phyloP scores from a whole-genome alignment of 306 rosid genomes.

The Potentilla sterilis region DNA sequence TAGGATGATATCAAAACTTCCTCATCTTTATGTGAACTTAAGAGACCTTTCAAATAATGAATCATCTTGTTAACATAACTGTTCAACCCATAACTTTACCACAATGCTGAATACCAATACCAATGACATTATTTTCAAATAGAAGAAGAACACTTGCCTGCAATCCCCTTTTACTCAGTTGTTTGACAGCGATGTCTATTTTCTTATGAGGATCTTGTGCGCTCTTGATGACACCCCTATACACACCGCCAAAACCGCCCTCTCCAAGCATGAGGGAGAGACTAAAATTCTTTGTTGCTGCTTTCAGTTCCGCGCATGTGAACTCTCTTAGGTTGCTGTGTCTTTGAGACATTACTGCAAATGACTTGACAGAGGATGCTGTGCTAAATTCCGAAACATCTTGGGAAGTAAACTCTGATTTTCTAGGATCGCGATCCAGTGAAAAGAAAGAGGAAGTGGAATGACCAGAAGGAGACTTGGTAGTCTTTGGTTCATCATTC shows the following conservation, averaged over 20 bases:
- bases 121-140: background rate
- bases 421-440: slow-evolving; percentile 40
- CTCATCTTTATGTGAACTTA: background rate
- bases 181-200: slow-evolving; percentile 57
- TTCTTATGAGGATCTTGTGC: slow-evolving; percentile 37
- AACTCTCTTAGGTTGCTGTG: slow-evolving; percentile 50
- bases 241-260: slow-evolving; percentile 64
- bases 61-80: background rate
- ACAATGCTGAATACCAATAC: background rate
- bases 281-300: slow-evolving; percentile 56
- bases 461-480: slow-evolving; percentile 32
- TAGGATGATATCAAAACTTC: background rate
- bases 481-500: slow-evolving; percentile 33
- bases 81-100: background rate
- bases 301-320: slow-evolving; percentile 52
- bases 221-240: slow-evolving; percentile 39
- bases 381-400: slow-evolving; percentile 48
- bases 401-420: slow-evolving; percentile 45
- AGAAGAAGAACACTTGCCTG: slow-evolving; percentile 47
- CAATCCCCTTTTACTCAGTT: slow-evolving; percentile 59
- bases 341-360: slow-evolving; percentile 50
- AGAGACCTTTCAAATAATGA: background rate
- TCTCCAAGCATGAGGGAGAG: slow-evolving; percentile 60
- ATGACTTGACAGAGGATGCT: slow-evolving; percentile 43
- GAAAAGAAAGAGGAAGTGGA: slow-evolving; percentile 38